These are phyloP conservation scores for Agarophyton chilense DNA, from an alignment of 23 red algal species.

Conservation along the genomic window DNA sequence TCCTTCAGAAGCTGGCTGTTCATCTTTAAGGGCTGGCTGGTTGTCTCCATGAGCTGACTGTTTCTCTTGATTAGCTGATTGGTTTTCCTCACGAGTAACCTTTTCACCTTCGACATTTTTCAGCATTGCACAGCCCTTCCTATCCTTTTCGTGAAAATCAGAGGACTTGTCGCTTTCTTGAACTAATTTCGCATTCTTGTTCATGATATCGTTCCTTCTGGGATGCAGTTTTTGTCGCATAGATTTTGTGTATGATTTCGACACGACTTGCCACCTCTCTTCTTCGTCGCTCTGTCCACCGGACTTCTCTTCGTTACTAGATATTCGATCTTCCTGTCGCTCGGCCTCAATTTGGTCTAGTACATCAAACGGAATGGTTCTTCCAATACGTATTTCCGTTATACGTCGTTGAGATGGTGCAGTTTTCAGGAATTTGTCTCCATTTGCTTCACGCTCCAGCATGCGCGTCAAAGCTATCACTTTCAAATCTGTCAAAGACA, in stretches of 20 bases:
- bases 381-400: conserved; percentile 22
- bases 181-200: not conserved
- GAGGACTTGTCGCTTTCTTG: not conserved
- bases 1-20: not conserved
- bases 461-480: conserved; percentile 77
- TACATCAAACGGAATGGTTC: conserved; percentile 24
- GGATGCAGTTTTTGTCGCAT: not conserved
- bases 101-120: not conserved
- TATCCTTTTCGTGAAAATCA: not conserved
- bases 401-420: not conserved
- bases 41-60: no score
- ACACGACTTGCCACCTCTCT: not conserved
- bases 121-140: no score
- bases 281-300: not conserved
- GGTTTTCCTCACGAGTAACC: not conserved
- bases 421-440: conserved; percentile 26
- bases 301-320: not conserved
- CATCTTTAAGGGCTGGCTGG: no score
- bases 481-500: conserved; percentile 75
- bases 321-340: not conserved
- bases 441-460: conserved; percentile 72
- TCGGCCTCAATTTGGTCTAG: conserved; percentile 1
- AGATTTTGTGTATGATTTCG: not conserved
- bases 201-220: not conserved
- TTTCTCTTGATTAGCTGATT: no score